Conservation (phyloP, 2,329 filamentous ascomycete species). For the Clarireedia paspali region DNA sequence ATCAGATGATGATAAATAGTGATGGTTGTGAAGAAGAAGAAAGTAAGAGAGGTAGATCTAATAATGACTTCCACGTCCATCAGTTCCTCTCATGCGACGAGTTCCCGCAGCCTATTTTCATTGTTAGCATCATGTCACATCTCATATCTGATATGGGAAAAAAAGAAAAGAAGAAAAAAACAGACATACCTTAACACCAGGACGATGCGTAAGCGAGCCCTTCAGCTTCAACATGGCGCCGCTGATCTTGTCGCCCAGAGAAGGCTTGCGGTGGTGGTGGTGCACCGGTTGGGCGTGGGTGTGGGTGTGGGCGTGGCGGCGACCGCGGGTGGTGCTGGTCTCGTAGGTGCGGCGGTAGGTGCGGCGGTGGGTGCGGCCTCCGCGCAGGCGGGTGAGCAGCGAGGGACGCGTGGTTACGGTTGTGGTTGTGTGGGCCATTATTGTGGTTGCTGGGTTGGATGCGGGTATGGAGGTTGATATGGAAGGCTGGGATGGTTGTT, state of each 20-base stretch:
- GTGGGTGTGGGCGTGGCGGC: background rate
- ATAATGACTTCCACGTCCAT: slow-evolving; percentile 50
- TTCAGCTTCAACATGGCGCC: slow-evolving; percentile 68
- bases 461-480: background rate
- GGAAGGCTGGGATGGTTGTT: background rate
- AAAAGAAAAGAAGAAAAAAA: background rate
- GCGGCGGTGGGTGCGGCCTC: background rate
- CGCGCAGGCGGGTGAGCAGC: background rate
- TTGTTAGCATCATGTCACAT: background rate
- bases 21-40: too few species aligned
- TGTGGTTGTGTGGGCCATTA: slow-evolving; percentile 7
- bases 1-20: too few species aligned
- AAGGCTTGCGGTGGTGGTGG: background rate
- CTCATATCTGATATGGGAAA: background rate
- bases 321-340: background rate
- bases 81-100: slow-evolving; percentile 66
- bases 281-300: background rate
- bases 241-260: slow-evolving; percentile 66
- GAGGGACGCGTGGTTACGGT: slow-evolving; percentile 3
- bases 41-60: slow-evolving; percentile 12
- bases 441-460: background rate
- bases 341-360: slow-evolving; percentile 4
- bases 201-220: slow-evolving; percentile 59
- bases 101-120: slow-evolving; percentile 58
- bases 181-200: slow-evolving; percentile 58